Conservation (phyloP, 106 monocot species). For the Dendrobium officinale region DNA sequence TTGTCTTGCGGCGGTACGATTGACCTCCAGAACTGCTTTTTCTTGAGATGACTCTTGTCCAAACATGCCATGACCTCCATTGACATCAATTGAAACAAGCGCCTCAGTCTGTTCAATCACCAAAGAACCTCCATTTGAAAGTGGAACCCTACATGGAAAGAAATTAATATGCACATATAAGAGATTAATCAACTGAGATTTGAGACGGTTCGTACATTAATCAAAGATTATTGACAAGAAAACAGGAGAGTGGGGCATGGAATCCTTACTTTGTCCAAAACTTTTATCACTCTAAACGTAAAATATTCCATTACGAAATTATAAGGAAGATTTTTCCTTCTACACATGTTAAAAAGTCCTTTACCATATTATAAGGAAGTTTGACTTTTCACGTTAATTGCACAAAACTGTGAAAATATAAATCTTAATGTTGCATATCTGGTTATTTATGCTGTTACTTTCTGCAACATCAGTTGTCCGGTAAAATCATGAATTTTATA, state of each 20-base stretch:
- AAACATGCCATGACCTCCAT: constrained; percentile 81
- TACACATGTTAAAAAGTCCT: too few species aligned
- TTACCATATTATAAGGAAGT: not conserved
- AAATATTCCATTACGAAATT: too few species aligned
- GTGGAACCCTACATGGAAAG: constrained; percentile 52
- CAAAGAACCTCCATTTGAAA: constrained; percentile 87
- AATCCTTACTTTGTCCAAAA: not conserved
- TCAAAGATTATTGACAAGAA: not conserved
- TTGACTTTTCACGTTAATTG: not conserved
- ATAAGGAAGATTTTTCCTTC: too few species aligned
- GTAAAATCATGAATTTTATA: not conserved
- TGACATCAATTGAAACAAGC: constrained; percentile 93
- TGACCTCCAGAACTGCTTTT: constrained; percentile 86
- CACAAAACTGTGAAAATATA: not conserved
- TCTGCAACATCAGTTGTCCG: not conserved
- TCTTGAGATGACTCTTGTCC: constrained; percentile 80
- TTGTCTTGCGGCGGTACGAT: constrained; percentile 93
- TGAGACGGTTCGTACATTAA: not conserved
- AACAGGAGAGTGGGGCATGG: not conserved
- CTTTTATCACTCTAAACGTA: not conserved
- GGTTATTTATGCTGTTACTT: not conserved
- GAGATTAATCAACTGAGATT: not conserved
- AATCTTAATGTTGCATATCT: not conserved
- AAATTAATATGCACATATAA: constrained; percentile 10
- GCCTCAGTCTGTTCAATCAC: constrained; percentile 99